A percentile compares a stretch with the other conserved stretches of the same genome.
Conservation (phyloP, 495 filamentous ascomycete species). For the Delitschia confertaspora region DNA sequence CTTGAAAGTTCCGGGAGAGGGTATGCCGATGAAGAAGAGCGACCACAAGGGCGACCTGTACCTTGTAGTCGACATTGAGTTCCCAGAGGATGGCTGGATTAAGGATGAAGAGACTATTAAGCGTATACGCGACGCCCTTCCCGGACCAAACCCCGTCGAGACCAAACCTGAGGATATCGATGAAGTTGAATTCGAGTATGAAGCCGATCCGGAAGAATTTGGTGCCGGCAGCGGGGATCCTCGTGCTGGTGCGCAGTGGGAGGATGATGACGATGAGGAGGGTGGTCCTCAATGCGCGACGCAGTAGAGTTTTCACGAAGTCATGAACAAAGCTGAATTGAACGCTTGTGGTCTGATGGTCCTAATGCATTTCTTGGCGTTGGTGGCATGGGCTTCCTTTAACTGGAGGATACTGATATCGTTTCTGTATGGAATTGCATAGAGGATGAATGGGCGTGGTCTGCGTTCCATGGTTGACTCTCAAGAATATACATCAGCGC, state of each 20-base stretch:
- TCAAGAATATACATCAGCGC: too few species aligned
- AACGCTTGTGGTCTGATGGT: too few species aligned
- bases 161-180: slow-evolving; percentile 59
- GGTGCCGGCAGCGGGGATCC: slow-evolving; percentile 60
- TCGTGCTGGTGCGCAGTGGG: slow-evolving; percentile 64
- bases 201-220: slow-evolving; percentile 70
- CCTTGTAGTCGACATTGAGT: slow-evolving; percentile 74
- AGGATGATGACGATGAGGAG: slow-evolving; percentile 63
- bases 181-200: slow-evolving; percentile 75
- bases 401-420: too few species aligned
- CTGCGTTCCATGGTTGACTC: too few species aligned
- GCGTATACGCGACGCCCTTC: slow-evolving; percentile 64
- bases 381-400: too few species aligned
- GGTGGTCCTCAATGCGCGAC: slow-evolving; percentile 65
- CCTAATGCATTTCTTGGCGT: too few species aligned
- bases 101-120: slow-evolving; percentile 56
- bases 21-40: slow-evolving; percentile 84
- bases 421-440: too few species aligned
- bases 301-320: slow-evolving; percentile 56
- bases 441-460: too few species aligned
- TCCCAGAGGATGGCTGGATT: slow-evolving; percentile 79
- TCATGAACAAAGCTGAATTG: too few species aligned
- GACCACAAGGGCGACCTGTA: slow-evolving; percentile 82
- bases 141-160: slow-evolving; percentile 40
- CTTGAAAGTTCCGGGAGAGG: slow-evolving; percentile 76